Evolutionary conservation across 164 flowering plant genomes (phyloP).

Genomic region (Magnolia kwangsiensis): DNA sequence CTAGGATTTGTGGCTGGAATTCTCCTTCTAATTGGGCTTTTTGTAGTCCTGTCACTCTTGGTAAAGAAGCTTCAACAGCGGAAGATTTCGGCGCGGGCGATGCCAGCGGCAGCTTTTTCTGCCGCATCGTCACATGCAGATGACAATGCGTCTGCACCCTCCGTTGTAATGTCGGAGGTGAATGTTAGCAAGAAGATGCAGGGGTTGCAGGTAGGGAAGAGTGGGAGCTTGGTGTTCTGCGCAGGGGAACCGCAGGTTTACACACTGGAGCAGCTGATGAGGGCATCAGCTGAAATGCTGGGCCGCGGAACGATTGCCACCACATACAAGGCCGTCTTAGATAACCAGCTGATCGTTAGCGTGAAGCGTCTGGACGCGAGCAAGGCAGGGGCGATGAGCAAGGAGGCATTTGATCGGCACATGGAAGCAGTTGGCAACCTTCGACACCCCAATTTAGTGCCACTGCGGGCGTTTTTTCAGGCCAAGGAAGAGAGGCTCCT

Average conservation of each 20-base stretch:
- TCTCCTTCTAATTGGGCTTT: conserved; percentile 26
- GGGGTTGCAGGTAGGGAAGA: conserved; percentile 41
- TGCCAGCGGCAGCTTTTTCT: background rate
- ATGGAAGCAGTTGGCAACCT: conserved; percentile 78
- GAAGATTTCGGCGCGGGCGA: background rate
- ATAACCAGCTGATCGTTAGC: conserved; percentile 62
- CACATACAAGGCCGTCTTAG: conserved; percentile 89
- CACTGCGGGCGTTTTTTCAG: conserved; percentile 81
- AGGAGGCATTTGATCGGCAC: conserved; percentile 64
- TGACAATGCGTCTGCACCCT: background rate
- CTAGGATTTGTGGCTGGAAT: conserved; percentile 40
- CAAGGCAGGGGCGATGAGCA: conserved; percentile 34
- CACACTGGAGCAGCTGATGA: conserved; percentile 83
- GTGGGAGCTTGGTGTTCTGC: conserved; percentile 76
- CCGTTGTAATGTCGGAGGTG: conserved; percentile 18
- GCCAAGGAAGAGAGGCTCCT: conserved; percentile 84
- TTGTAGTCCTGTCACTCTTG: conserved; percentile 21
- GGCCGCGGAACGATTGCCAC: conserved; percentile 84
- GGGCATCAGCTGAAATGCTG: conserved; percentile 85
- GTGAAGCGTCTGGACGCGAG: conserved; percentile 75
- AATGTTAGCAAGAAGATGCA: conserved; percentile 42
- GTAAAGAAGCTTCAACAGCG: background rate
- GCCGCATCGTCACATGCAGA: background rate
- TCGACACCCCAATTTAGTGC: conserved; percentile 87
- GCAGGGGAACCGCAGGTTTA: conserved; percentile 78